Base-by-base conservation (phyloP, 805 yeast species). In the Saccharomyces paradoxus region DNA sequence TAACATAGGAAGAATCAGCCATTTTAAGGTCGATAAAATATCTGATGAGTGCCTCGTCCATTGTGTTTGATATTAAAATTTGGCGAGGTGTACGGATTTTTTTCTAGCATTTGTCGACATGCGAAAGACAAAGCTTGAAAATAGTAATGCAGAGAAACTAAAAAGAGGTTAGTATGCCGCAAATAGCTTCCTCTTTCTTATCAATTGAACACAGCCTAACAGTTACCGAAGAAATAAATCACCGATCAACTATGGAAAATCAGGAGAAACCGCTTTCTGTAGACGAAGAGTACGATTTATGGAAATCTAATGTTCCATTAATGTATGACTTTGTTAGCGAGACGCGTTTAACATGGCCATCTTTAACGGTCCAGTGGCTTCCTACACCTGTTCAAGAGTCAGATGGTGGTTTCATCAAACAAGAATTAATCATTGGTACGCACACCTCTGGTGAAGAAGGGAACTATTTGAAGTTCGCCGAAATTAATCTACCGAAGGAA, bases 311-410 rank as follows among this genome's bases (percentile, higher is more conserved):
- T 63, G 87, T 91, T 59, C 84, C 87, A 12, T 82, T 77, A 61
- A 86, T 87, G 94, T 87, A 87, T 60, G 90, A 87, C 62, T 87
- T 84, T 65, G 89, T 87, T 31, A 81, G 86, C 50, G 94, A 87
- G 64, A 85, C 92, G 0, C 88, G 86, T 2, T 71, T 87, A 48
- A 80, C 84, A 12, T 87, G 95, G 95, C 95, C 96, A 1, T 83
- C 91, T 2, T 73, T 87, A 50, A 84, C 92, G 1, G 77, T 86
- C 4, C 88, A 87, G 68, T 87, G 94, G 91, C 67, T 85, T 7
- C 91, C 90, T 0, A 37, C 44, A 8, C 44, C 44, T 37, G 24
- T 37, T 17, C 44, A 37, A 30, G 48, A 47, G 6, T 27, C 46
- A 2, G 73, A 72, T 53, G 29, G 48, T 31, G 60, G 56, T 2